Evolutionary conservation across 139 green algal genomes (phyloP).

Genomic region (Trebouxia sp.): DNA sequence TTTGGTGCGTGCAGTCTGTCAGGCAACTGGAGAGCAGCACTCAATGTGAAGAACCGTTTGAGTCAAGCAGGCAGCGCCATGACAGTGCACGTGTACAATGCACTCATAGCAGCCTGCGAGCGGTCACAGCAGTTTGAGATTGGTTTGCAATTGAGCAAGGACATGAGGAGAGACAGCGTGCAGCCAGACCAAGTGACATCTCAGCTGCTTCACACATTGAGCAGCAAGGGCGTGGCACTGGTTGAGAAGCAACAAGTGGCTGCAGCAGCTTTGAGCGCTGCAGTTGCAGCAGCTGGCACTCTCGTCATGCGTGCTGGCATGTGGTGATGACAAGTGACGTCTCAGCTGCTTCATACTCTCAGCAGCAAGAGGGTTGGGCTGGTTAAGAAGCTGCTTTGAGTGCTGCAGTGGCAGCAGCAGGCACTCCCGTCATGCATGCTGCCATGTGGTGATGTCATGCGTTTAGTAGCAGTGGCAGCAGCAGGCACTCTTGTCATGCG

Average conservation of each 20-base stretch:
- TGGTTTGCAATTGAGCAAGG: conserved; percentile 52
- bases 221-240: conserved; percentile 58
- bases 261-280: conserved; percentile 72
- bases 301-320: conserved; percentile 76
- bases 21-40: conserved; percentile 59
- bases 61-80: conserved; percentile 21
- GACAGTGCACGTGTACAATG: conserved; percentile 85
- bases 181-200: conserved; percentile 40
- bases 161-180: conserved; percentile 41
- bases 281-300: conserved; percentile 76
- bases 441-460: conserved; percentile 71
- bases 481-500: conserved; percentile 79
- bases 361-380: conserved; percentile 62
- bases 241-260: conserved; percentile 79
- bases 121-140: conserved; percentile 59
- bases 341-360: conserved; percentile 62
- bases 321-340: conserved; percentile 58
- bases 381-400: conserved; percentile 74
- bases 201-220: conserved; percentile 65
- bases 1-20: conserved; percentile 45
- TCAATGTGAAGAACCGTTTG: conserved; percentile 59
- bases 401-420: conserved; percentile 80
- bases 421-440: conserved; percentile 71
- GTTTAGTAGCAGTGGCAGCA: conserved; percentile 77
- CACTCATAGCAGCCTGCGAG: conserved; percentile 82